Evolutionary conservation across 2,329 filamentous ascomycete genomes (phyloP), one percentile per base, ranked within the genome.

Genomic region (Dothiorella sarmentorum): DNA sequence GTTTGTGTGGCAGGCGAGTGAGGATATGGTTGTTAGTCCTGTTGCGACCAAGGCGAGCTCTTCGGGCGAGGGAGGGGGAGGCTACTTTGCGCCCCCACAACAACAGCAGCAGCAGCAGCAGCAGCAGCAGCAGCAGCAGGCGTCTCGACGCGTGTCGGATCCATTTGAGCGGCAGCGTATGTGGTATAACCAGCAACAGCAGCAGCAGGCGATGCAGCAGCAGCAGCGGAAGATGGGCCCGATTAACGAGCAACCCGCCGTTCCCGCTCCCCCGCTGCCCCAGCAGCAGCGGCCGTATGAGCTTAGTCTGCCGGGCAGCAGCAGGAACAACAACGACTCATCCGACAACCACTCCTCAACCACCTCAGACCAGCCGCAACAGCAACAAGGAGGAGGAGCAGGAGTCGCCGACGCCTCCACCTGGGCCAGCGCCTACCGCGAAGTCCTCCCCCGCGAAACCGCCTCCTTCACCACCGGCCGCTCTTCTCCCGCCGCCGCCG

Each of bases 391-490:
- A 26, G 18, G 37, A 35, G 2, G 15, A 24, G 9, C 13, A n/a
- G n/a, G n/a, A n/a, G n/a, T 5, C 33, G 49, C 47, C 17, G 37
- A 33, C 31, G 9, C 35, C 2, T 7, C 45, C 24, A n/a, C 26
- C 43, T 2, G 11, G 11, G 9, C 29, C 31, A 4, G 20, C 53
- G 71, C 70, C 7, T 74, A 71, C 56, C 65, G 66, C 27, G 71
- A 74, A 52, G 60, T 74, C 10, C 60, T 72, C 29, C 71, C 71
- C 9, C 67, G 67, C 20, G 64, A 58, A 56, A 68, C 69, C 65
- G 10, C 31, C 2, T 9, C 15, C 35, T 3, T 9, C 33, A 35
- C 31, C n/a, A 35, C 47, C 1, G 7, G 33, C 52, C 15, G n/a
- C 9, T 17, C 37, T 11, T 15, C 37, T 7, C 11, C 37, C 13